phyloP scores from a whole-genome alignment of 2,329 filamentous ascomycete genomes.

The Nemania diffusa region DNA sequence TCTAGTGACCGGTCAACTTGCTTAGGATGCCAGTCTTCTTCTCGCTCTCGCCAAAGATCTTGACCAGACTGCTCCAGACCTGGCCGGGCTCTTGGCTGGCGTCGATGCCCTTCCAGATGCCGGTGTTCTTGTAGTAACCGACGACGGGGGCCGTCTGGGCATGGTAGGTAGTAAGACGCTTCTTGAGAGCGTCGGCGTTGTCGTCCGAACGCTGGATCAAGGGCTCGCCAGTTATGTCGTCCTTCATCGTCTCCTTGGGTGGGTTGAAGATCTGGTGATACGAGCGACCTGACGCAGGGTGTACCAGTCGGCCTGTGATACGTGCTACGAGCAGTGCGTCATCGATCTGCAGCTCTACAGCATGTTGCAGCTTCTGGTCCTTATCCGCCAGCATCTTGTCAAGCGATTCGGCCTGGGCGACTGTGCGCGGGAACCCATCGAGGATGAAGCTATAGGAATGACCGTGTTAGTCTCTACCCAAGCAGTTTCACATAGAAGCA shows the following conservation, averaged over 20 bases:
- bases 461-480: constrained; percentile 42
- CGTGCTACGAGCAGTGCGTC: constrained; percentile 92
- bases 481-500: neutral
- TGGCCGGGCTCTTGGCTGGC: constrained; percentile 94
- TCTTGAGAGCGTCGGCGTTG: constrained; percentile 95
- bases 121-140: constrained; percentile 95
- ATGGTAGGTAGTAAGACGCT: constrained; percentile 94
- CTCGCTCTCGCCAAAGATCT: constrained; percentile 78
- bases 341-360: constrained; percentile 96
- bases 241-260: constrained; percentile 91
- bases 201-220: constrained; percentile 96
- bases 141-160: constrained; percentile 92
- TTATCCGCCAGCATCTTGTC: constrained; percentile 87
- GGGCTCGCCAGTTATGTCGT: constrained; percentile 96
- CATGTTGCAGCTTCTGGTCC: constrained; percentile 89
- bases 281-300: constrained; percentile 93
- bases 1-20: constrained; percentile 52
- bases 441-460: constrained; percentile 83
- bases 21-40: constrained; percentile 59
- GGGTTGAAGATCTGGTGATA: constrained; percentile 99
- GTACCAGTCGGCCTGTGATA: constrained; percentile 94
- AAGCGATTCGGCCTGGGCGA: constrained; percentile 92
- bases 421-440: constrained; percentile 97
- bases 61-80: constrained; percentile 93
- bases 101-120: constrained; percentile 96